Evolutionary conservation across 192 early-diverging fungal genomes (phyloP).

Genomic region (Phycomyces nitens): DNA sequence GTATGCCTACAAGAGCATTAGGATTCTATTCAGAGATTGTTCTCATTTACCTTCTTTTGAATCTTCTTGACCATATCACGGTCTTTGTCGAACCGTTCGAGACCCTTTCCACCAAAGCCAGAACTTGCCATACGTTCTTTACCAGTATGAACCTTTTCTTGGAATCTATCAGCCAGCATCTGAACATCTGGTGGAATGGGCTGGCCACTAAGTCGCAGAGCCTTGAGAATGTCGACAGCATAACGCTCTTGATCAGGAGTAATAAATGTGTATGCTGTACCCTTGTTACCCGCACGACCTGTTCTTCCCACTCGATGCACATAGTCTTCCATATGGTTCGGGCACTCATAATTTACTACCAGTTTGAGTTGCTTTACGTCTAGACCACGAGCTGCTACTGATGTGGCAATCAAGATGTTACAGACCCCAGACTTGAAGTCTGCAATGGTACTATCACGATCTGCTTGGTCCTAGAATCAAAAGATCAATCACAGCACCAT

Average conservation of each 20-base stretch:
- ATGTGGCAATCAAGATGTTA: slow-evolving; percentile 93
- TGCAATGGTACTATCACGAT: slow-evolving; percentile 86
- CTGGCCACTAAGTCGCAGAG: slow-evolving; percentile 74
- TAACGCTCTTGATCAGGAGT: slow-evolving; percentile 92
- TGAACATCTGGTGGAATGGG: slow-evolving; percentile 75
- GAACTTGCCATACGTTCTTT: slow-evolving; percentile 62
- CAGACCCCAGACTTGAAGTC: slow-evolving; percentile 92
- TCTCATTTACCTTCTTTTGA: slow-evolving; percentile 69
- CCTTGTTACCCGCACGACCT: slow-evolving; percentile 96
- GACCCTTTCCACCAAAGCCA: slow-evolving; percentile 96
- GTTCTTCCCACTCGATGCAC: slow-evolving; percentile 98
- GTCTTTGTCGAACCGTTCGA: slow-evolving; percentile 91
- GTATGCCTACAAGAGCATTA: slow-evolving; percentile 53
- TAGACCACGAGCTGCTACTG: slow-evolving; percentile 91
- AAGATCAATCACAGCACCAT: background rate
- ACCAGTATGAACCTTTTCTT: slow-evolving; percentile 76
- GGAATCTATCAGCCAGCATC: slow-evolving; percentile 72
- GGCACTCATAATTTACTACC: slow-evolving; percentile 96
- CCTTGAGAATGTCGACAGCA: slow-evolving; percentile 88
- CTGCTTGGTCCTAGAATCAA: slow-evolving; percentile 60
- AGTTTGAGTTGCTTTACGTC: slow-evolving; percentile 92
- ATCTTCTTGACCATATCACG: slow-evolving; percentile 86
- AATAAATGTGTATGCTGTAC: slow-evolving; percentile 95
- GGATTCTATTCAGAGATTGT: too few species aligned
- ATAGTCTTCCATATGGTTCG: slow-evolving; percentile 98